A percentile compares a stretch with the other conserved stretches of the same genome.
Evolutionary conservation across 2,329 filamentous ascomycete genomes (phyloP).

Genomic region (Calycina marina): DNA sequence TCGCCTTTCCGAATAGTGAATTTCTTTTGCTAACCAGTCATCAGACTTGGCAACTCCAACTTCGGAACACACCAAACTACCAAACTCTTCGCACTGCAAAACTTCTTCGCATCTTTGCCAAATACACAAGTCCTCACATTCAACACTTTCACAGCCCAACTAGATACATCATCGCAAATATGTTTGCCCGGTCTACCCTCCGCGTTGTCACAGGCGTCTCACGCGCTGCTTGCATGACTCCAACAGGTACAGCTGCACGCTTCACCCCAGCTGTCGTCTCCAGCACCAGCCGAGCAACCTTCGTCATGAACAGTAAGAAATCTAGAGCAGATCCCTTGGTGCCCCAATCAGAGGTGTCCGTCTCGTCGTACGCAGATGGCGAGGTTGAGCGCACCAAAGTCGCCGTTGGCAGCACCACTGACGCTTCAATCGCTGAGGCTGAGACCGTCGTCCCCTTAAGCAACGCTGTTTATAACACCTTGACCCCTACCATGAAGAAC

Average conservation of each 20-base stretch:
- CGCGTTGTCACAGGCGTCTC: constrained; percentile 6
- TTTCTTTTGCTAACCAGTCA: not conserved
- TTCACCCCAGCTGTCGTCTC: constrained; percentile 1
- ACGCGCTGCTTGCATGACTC: constrained; percentile 4
- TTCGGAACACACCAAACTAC: not conserved
- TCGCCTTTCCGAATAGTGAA: not conserved
- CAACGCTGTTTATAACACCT: constrained; percentile 35
- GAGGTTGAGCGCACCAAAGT: constrained; percentile 14
- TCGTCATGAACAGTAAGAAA: constrained; percentile 11
- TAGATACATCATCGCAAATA: constrained; percentile 7
- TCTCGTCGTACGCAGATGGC: constrained; percentile 12
- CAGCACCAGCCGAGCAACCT: constrained; percentile 13
- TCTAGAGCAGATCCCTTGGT: constrained; percentile 16
- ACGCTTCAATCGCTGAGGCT: constrained; percentile 3
- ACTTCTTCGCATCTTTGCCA: not conserved
- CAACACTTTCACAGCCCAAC: not conserved
- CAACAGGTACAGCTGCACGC: constrained; percentile 1
- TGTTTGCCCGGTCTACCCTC: constrained; percentile 14
- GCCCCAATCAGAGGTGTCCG: constrained; percentile 18
- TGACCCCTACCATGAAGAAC: constrained; percentile 52
- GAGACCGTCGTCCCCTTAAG: constrained; percentile 30
- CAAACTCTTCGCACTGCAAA: not conserved
- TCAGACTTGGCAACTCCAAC: not conserved
- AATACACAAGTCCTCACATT: not conserved
- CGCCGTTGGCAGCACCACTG: constrained; percentile 12